phyloP scores from a whole-genome alignment of 2,329 filamentous ascomycete species.

The Tolypocladium endophyticum region DNA sequence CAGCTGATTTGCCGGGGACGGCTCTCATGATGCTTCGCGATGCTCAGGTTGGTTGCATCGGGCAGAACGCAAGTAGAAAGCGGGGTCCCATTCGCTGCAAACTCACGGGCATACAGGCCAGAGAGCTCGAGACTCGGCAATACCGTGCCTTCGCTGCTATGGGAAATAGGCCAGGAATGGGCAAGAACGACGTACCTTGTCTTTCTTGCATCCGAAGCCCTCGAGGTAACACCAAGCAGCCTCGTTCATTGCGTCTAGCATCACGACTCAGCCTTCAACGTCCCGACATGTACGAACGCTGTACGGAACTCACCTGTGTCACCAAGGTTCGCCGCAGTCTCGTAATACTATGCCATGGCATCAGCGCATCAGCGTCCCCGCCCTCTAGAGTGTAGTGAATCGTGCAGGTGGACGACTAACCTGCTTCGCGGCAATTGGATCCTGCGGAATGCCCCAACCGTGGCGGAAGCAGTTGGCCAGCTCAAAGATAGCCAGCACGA shows the following conservation, averaged over 20 bases:
- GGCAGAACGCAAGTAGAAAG: neutral
- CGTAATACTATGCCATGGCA: constrained; percentile 68
- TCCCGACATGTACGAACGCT: neutral
- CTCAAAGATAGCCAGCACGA: constrained; percentile 94
- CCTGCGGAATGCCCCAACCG: constrained; percentile 84
- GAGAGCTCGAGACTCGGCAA: neutral
- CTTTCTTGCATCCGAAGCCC: constrained; percentile 95
- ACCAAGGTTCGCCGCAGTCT: constrained; percentile 91
- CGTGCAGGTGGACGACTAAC: constrained; percentile 25
- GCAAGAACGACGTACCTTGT: constrained; percentile 65
- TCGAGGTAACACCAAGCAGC: constrained; percentile 91
- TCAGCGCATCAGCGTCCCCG: neutral
- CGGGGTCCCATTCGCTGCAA: neutral
- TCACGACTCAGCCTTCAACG: constrained; percentile 5
- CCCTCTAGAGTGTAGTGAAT: too few species aligned
- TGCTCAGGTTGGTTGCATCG: neutral
- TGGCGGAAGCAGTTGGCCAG: constrained; percentile 86
- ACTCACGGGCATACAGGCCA: neutral
- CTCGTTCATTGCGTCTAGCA: constrained; percentile 88
- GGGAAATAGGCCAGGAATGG: neutral
- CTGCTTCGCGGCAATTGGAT: constrained; percentile 73
- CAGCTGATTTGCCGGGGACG: neutral
- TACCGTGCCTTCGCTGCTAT: neutral
- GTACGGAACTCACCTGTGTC: constrained; percentile 54
- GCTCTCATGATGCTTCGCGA: neutral